These are phyloP conservation scores for Citrus australasica DNA, from an alignment of 345 rosid genomes.

Conservation along the genomic window DNA sequence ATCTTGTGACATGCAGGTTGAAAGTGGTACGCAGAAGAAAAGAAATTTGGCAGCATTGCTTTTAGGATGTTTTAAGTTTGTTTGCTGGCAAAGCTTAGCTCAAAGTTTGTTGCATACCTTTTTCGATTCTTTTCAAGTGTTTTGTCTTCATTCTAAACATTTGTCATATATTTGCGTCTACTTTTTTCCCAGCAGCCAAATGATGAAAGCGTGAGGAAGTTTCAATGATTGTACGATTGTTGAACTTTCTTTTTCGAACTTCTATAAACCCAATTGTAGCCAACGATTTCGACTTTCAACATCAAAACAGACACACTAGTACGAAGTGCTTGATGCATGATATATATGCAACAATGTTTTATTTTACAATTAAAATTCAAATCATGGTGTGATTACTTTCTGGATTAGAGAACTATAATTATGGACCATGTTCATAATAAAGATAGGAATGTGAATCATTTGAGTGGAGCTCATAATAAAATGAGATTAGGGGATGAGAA, in stretches of 20 bases:
- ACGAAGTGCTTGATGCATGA: too few species aligned
- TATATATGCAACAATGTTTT: too few species aligned
- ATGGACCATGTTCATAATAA: too few species aligned
- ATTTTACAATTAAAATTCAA: too few species aligned
- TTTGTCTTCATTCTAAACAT: not conserved
- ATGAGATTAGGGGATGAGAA: too few species aligned
- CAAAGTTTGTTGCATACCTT: too few species aligned
- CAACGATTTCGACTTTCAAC: not conserved
- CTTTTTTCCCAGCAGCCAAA: not conserved
- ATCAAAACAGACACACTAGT: too few species aligned
- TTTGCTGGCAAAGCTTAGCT: too few species aligned
- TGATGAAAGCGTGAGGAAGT: conserved; percentile 8
- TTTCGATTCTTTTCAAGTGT: not conserved
- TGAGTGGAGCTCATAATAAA: too few species aligned
- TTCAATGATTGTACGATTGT: not conserved
- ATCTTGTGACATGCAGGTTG: not conserved
- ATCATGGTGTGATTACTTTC: too few species aligned
- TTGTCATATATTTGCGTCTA: not conserved
- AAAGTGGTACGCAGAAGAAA: not conserved
- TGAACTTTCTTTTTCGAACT: not conserved
- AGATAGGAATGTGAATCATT: too few species aligned
- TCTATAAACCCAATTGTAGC: not conserved
- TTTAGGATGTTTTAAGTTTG: not conserved
- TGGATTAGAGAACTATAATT: too few species aligned
- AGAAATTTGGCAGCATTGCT: not conserved